phyloP scores from a whole-genome alignment of 2,329 filamentous ascomycete genomes.

The Drechmeria coniospora region DNA sequence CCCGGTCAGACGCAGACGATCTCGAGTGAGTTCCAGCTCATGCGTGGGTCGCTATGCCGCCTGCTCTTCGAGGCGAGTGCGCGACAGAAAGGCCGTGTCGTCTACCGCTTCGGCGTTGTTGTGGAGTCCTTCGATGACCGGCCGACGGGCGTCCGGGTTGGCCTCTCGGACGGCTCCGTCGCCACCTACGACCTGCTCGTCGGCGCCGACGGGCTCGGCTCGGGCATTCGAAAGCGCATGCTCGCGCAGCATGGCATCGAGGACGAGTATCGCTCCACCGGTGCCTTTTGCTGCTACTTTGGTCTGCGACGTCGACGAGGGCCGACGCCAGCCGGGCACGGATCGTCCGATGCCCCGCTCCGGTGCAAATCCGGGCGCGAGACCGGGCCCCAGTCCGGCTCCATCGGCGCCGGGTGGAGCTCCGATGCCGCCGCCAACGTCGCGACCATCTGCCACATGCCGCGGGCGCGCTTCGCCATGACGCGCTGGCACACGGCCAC shows the following conservation, averaged over 20 bases:
- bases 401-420: no score
- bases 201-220: slow-evolving; percentile 33
- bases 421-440: slow-evolving; percentile 10
- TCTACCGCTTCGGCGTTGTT: slow-evolving; percentile 15
- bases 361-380: no score
- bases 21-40: slow-evolving; percentile 43
- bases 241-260: slow-evolving; percentile 16
- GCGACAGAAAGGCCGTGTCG: slow-evolving; percentile 8
- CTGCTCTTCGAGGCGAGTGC: slow-evolving; percentile 31
- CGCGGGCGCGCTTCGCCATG: slow-evolving; percentile 20
- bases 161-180: slow-evolving; percentile 27
- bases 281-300: slow-evolving; percentile 21
- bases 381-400: no score
- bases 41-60: slow-evolving; percentile 38
- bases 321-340: no score
- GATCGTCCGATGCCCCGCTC: no score
- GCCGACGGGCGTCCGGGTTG: slow-evolving; percentile 15
- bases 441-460: slow-evolving; percentile 14
- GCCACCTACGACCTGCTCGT: slow-evolving; percentile 35
- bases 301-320: slow-evolving; percentile 17
- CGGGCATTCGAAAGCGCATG: slow-evolving; percentile 4
- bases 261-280: slow-evolving; percentile 10
- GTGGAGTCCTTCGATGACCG: slow-evolving; percentile 14
- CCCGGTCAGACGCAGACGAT: slow-evolving; percentile 27
- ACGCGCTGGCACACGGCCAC: slow-evolving; percentile 9